phyloP scores from a whole-genome alignment of 805 yeast species.

The Nematodospora valgi region DNA sequence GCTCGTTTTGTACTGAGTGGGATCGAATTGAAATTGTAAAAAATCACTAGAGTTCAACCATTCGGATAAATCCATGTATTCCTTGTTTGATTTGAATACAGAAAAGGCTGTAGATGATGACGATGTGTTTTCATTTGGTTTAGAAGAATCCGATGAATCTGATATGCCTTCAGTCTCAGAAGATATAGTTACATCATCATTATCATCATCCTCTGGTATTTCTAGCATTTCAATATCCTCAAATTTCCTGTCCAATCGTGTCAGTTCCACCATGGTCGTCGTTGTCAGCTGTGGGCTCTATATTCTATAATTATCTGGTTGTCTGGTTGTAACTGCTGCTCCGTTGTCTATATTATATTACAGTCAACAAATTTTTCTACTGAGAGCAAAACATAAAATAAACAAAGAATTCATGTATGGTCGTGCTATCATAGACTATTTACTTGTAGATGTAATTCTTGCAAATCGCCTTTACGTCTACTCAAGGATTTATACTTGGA shows the following conservation, averaged over 20 bases:
- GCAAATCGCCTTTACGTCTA: neutral
- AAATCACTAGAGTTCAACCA: constrained; percentile 40
- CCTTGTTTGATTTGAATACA: constrained; percentile 12
- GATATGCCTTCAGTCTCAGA: constrained; percentile 28
- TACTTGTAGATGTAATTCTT: neutral
- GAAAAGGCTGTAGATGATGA: too few relatives aligned
- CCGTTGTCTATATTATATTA: too few relatives aligned
- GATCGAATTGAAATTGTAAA: constrained; percentile 38
- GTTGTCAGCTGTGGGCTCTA: too few relatives aligned
- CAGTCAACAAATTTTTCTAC: too few relatives aligned
- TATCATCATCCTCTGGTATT: constrained; percentile 31
- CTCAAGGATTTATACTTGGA: neutral
- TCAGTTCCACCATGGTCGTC: too few relatives aligned
- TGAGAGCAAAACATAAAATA: too few relatives aligned
- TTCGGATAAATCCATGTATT: constrained; percentile 42
- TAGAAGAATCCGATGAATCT: constrained; percentile 7
- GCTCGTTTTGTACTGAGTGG: constrained; percentile 36
- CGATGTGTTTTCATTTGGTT: too few relatives aligned
- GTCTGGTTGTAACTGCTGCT: too few relatives aligned
- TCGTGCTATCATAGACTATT: too few relatives aligned
- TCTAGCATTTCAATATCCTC: constrained; percentile 45
- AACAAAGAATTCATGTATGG: too few relatives aligned
- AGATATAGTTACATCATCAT: constrained; percentile 16
- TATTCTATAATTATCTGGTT: too few relatives aligned
- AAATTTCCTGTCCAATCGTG: constrained; percentile 13